Evolutionary conservation across 768 basidiomycete species (phyloP).

Genomic region (Scleroderma bovista): DNA sequence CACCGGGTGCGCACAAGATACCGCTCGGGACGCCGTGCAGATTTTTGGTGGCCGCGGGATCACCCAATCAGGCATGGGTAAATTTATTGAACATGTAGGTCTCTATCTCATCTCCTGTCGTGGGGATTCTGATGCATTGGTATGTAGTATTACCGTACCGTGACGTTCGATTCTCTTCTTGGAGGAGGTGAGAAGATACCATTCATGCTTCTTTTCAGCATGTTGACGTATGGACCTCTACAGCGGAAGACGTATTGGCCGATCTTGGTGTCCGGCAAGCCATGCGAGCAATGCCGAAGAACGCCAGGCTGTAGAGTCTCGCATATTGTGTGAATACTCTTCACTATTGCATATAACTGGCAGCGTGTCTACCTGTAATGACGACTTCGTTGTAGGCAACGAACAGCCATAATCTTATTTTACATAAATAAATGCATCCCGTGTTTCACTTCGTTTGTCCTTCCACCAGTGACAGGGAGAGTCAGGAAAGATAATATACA

Average conservation of each 20-base stretch:
- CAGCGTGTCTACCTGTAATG: neutral
- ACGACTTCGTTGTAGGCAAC: neutral
- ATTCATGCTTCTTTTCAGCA: neutral
- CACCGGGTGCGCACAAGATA: constrained; percentile 72
- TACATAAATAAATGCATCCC: neutral
- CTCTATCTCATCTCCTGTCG: constrained; percentile 8
- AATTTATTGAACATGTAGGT: constrained; percentile 49
- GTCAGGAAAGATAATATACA: no score
- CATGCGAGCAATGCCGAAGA: constrained; percentile 67
- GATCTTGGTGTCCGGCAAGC: constrained; percentile 83
- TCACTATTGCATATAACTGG: neutral
- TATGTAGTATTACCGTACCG: constrained; percentile 25
- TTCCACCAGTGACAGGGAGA: no score
- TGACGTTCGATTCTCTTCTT: constrained; percentile 44
- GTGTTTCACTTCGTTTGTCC: neutral
- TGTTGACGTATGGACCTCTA: constrained; percentile 4
- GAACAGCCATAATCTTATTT: neutral
- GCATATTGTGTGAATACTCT: no score
- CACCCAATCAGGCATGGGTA: constrained; percentile 70
- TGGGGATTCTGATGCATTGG: neutral
- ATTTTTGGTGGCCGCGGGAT: constrained; percentile 85
- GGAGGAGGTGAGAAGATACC: constrained; percentile 47
- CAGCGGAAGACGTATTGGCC: constrained; percentile 69
- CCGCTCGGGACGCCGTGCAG: constrained; percentile 72
- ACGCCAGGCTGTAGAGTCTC: constrained; percentile 49